These are phyloP conservation scores for Suhomyces bolitotheri DNA, from an alignment of 1,139 yeast genomes.

Conservation along the genomic window DNA sequence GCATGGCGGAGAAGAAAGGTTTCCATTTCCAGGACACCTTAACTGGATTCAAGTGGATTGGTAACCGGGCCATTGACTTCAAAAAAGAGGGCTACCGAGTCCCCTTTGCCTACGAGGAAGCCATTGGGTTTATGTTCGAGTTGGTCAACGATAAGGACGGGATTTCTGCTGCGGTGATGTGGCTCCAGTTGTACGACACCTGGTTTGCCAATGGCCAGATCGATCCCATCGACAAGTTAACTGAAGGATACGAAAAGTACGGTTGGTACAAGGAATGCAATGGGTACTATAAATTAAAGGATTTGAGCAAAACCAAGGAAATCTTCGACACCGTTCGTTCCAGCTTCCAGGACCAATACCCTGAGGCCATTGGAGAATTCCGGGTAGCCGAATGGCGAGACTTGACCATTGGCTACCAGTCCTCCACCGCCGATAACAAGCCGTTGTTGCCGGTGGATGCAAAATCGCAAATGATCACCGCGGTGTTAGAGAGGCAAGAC, in stretches of 20 bases:
- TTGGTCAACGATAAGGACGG: slow-evolving; percentile 95
- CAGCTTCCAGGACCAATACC: slow-evolving; percentile 36
- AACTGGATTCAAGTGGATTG: slow-evolving; percentile 98
- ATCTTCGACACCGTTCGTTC: slow-evolving; percentile 56
- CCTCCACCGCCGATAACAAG: slow-evolving; percentile 54
- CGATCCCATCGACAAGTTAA: slow-evolving; percentile 51
- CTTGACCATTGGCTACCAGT: slow-evolving; percentile 78
- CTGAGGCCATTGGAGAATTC: slow-evolving; percentile 53
- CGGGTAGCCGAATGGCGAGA: slow-evolving; percentile 73
- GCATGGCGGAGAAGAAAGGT: slow-evolving; percentile 64
- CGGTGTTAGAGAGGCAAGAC: slow-evolving; percentile 32
- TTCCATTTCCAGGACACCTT: slow-evolving; percentile 76
- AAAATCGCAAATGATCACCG: slow-evolving; percentile 85
- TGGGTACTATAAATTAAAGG: slow-evolving; percentile 75
- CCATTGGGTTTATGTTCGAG: slow-evolving; percentile 90
- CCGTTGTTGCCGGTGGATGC: slow-evolving; percentile 75
- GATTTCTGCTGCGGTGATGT: slow-evolving; percentile 75
- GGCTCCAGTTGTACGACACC: slow-evolving; percentile 64
- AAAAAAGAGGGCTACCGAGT: slow-evolving; percentile 64
- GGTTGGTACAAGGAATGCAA: slow-evolving; percentile 86
- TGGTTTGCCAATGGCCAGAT: slow-evolving; percentile 41
- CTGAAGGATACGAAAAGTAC: slow-evolving; percentile 58
- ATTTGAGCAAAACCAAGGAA: slow-evolving; percentile 48
- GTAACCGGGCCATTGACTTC: slow-evolving; percentile 78
- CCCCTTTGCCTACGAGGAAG: slow-evolving; percentile 94